Evolutionary conservation across 1,284 basidiomycete species (phyloP), one percentile per base, ranked within the genome.

Genomic region (Microbotryum saponariae): DNA sequence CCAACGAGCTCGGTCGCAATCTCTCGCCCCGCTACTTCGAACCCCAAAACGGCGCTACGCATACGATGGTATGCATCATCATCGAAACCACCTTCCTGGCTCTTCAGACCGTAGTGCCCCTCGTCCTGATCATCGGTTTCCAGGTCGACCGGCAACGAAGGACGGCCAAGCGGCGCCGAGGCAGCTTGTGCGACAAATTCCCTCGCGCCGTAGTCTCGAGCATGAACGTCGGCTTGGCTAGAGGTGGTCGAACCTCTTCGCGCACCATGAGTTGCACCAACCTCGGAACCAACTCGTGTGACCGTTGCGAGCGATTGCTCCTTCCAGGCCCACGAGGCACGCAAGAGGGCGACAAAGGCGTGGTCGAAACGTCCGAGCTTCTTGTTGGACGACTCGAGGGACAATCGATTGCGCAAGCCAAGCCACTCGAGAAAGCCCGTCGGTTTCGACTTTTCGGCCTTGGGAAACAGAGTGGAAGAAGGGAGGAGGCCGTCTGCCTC

Each of bases 401-500:
- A 53, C 7, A 68, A 57, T 23, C 51, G 29, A 20, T 33, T n/a
- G 14, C 59, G 59, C 20, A 61, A 31, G 23, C 54, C 48, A 20
- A 45, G 23, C 47, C 49, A 42, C 18, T 56, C 51, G 48, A 63
- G 46, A 5, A 56, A n/a, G 50, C 53, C 47, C 8, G 49, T 23
- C 23, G 54, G 16, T 8, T 25, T 27, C 20, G 53, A 20, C 14
- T 59, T 49, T 10, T 59, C 58, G 6, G 21, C 21, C 23, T 42
- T 64, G 54, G 27, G 45, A 16, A 16, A 45, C 18, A 16, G 61
- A 56, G 52, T 65, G 59, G 45, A 68, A 2, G 64, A 76, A 4
- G 78, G 78, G 46, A 78, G 68, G 53, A 78, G 69, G 4, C 78
- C 78, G 53, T 78, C 77, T 3, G 74, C 74, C 18, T 75, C 75